Evolutionary conservation across 2,329 filamentous ascomycete species (phyloP).

Genomic region (Amauroascus verrucosus): DNA sequence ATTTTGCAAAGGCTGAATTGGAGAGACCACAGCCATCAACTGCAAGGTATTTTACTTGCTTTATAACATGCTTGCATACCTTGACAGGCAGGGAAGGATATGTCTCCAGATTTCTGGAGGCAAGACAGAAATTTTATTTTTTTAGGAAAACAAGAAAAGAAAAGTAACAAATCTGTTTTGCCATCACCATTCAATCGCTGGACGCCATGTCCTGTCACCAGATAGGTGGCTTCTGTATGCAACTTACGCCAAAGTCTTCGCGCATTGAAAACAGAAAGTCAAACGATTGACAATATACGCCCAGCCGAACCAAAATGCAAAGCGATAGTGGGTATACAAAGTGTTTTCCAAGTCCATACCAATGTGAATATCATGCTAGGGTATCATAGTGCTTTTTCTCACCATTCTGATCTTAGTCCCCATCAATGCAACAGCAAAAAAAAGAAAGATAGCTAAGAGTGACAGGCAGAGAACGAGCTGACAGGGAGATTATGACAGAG

Average conservation of each 20-base stretch:
- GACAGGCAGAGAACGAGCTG: neutral
- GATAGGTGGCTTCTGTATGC: neutral
- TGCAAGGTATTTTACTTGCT: neutral
- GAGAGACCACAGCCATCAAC: neutral
- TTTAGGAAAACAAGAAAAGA: too few species aligned
- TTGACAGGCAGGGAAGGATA: neutral
- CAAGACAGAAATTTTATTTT: neutral
- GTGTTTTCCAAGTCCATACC: neutral
- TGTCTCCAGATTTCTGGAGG: neutral
- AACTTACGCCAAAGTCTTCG: neutral
- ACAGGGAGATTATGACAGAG: neutral
- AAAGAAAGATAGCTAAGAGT: neutral
- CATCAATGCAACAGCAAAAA: neutral
- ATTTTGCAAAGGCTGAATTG: neutral
- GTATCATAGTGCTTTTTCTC: neutral
- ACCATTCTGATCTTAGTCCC: neutral
- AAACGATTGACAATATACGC: neutral
- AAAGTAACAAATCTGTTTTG: neutral
- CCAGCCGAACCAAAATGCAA: neutral
- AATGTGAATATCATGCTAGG: neutral
- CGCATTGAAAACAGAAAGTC: neutral
- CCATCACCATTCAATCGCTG: neutral
- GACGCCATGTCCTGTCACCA: neutral
- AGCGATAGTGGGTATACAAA: conserved; percentile 1
- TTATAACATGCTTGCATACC: neutral